Base-by-base conservation (phyloP, 163 green algal genomes). In the Scenedesmus sp. region DNA sequence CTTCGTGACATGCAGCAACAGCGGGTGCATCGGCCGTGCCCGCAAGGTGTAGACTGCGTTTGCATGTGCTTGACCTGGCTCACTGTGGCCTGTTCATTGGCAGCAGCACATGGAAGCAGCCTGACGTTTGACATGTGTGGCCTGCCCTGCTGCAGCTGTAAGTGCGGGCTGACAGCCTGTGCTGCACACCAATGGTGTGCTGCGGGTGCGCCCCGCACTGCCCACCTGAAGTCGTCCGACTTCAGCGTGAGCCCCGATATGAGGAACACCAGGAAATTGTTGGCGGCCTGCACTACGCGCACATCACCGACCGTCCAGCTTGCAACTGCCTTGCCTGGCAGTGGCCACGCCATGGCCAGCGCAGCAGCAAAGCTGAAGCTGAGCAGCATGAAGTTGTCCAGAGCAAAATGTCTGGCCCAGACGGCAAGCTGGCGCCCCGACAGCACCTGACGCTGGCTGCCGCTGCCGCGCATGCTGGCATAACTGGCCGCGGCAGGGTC, bases 191-290 rank as follows among this genome's bases (percentile, higher is more conserved):
- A 30, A 0, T 40, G 26, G 2, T 10, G 18, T 40, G 24, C 30
- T 20, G 4, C 5, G 30, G 5, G 0, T 37, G 65, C 6, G 18
- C n/a, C n/a, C n/a, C 7, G 6, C 4, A 7, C 10, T 68, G 10
- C 59, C 40, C 46, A 85, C 85, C 85, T 91, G 87, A 91, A 87
- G 7, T 95, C 89, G 20, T 90, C 86, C 3, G 89, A 91, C 37
- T 86, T 88, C 22, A 95, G 81, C 33, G 93, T 95, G 5, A 94
- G 86, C 78, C 93, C 93, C 5, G 93, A 95, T 10, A 93, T 83
- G 24, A 95, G 85, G 84, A 95, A 95, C 6, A 95, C 91, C 33
- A 95, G 46, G 46, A 94, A 93, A 22, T 92, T 93, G 89, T 94
- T 94, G 46, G 92, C 42, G 0, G 92, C 92, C 72, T 94, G 86